Percentiles rank a stretch among this genome's conserved stretches.
These are phyloP conservation scores for Penicillium canariense DNA, from an alignment of 495 filamentous ascomycete species.

Conservation along the genomic window DNA sequence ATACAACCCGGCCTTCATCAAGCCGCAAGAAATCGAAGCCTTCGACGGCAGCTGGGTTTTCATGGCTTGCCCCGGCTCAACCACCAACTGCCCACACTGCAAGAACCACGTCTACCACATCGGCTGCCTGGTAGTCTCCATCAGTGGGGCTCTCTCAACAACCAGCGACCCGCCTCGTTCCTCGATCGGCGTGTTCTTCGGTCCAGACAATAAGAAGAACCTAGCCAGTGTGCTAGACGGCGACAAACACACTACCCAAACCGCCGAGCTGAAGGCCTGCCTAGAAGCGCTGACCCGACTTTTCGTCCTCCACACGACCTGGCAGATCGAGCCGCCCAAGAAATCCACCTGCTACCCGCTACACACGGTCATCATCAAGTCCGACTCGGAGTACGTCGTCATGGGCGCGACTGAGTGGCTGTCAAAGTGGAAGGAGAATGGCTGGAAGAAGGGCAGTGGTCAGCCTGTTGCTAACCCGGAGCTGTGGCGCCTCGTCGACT, in stretches of 20 bases:
- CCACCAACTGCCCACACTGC: constrained; percentile 12
- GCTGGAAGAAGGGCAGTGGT: constrained; percentile 27
- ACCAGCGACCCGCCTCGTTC: not conserved
- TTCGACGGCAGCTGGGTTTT: constrained; percentile 9
- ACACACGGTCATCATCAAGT: constrained; percentile 40
- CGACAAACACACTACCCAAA: constrained; percentile 12
- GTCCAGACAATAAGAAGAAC: constrained; percentile 10
- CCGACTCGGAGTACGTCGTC: constrained; percentile 46
- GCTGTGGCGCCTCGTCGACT: constrained; percentile 9
- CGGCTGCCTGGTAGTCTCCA: constrained; percentile 13
- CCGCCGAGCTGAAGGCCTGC: constrained; percentile 18
- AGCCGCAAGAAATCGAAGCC: constrained; percentile 11
- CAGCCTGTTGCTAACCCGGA: constrained; percentile 13
- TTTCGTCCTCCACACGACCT: constrained; percentile 1
- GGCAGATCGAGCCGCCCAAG: constrained; percentile 3
- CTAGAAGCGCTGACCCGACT: constrained; percentile 7
- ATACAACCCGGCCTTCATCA: not conserved
- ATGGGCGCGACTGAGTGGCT: constrained; percentile 39
- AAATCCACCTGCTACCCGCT: not conserved
- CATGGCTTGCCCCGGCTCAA: constrained; percentile 10
- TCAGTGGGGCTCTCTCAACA: constrained; percentile 6
- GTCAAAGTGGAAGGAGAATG: constrained; percentile 38
- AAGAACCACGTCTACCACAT: constrained; percentile 7
- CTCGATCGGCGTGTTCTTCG: constrained; percentile 14
- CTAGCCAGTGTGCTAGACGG: not conserved